These are phyloP conservation scores for Monotropa hypopitys DNA, from an alignment of 179 eudicot species.

Conservation along the genomic window DNA sequence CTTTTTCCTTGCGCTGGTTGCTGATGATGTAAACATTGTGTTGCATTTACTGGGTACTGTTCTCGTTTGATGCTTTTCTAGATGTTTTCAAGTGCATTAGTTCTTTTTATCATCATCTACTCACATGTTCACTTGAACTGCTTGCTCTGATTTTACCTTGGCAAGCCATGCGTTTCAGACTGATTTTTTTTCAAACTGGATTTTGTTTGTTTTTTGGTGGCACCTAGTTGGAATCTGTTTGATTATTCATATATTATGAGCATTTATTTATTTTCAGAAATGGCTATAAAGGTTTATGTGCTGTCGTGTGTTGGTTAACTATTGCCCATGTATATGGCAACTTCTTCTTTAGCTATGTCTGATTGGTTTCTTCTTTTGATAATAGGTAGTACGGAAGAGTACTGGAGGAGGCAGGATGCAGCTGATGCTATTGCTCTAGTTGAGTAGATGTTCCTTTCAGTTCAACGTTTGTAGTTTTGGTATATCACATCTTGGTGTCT, in stretches of 20 bases:
- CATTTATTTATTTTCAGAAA: not conserved
- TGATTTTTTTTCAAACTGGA: not conserved
- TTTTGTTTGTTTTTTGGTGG: not conserved
- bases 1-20: not conserved
- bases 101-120: not conserved
- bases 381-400: constrained; percentile 61
- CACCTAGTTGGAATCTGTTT: not conserved
- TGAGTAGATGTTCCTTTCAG: constrained; percentile 21
- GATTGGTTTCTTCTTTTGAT: not conserved
- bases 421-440: constrained; percentile 74
- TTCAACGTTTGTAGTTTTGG: not conserved
- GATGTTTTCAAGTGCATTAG: not conserved
- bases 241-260: not conserved
- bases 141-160: not conserved
- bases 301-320: not conserved
- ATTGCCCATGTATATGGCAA: not conserved
- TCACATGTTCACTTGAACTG: not conserved
- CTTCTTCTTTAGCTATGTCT: not conserved
- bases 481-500: not conserved
- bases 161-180: not conserved
- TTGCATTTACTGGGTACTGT: not conserved
- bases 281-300: not conserved
- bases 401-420: constrained; percentile 77
- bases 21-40: not conserved
- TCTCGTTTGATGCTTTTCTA: not conserved